Conservation (phyloP, 2,329 filamentous ascomycete genomes). For the Neonectria faginata region DNA sequence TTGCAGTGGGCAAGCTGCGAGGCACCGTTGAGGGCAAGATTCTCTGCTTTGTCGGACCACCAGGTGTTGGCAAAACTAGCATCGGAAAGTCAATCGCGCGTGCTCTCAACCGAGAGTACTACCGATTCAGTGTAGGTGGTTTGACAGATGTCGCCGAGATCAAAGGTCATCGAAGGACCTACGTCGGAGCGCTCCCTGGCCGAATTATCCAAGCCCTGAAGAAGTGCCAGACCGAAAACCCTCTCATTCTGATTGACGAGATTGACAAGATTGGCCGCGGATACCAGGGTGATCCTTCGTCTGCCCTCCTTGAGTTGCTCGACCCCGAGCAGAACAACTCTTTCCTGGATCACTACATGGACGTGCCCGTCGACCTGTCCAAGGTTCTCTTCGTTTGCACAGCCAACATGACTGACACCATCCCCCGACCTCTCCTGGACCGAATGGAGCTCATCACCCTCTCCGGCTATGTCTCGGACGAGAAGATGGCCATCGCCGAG, state of each 20-base stretch:
- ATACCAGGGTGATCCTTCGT: conserved; percentile 96
- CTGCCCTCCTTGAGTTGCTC: conserved; percentile 90
- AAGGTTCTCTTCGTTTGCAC: conserved; percentile 99
- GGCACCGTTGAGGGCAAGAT: conserved; percentile 99
- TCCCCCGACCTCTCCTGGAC: conserved; percentile 91
- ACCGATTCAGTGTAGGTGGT: conserved; percentile 97
- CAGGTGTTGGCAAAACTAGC: conserved; percentile 97
- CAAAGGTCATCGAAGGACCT: conserved; percentile 96
- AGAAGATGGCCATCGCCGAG: conserved; percentile 99
- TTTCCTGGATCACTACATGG: conserved; percentile 98
- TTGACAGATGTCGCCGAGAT: conserved; percentile 98
- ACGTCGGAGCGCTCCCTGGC: conserved; percentile 93
- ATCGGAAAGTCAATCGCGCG: conserved; percentile 98
- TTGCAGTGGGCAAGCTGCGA: conserved; percentile 95
- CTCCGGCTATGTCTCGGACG: conserved; percentile 95
- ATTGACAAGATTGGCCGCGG: conserved; percentile 98
- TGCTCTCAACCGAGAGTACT: conserved; percentile 95
- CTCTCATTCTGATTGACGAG: conserved; percentile 94
- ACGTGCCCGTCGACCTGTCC: conserved; percentile 95
- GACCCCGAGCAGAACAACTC: conserved; percentile 98
- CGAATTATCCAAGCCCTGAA: conserved; percentile 98
- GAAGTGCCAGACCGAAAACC: conserved; percentile 99
- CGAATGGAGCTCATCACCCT: conserved; percentile 98
- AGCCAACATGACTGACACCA: conserved; percentile 98
- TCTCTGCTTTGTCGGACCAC: conserved; percentile 95